These are phyloP conservation scores for Pestalotiopsis sp. DNA, from an alignment of 2,329 filamentous ascomycete genomes.

Conservation along the genomic window DNA sequence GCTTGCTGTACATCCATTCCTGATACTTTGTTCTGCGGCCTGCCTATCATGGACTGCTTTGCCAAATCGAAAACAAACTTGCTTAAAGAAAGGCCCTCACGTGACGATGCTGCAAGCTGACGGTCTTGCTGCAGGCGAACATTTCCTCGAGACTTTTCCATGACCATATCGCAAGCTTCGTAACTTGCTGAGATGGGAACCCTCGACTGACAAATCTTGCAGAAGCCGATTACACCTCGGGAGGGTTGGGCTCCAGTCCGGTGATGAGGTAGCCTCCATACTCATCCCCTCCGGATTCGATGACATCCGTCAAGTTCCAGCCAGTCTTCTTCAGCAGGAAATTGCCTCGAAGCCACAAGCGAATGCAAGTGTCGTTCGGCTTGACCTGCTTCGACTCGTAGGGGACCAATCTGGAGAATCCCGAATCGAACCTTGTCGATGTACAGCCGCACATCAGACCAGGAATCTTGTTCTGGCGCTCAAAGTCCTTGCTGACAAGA, in stretches of 20 bases:
- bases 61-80: too few relatives aligned
- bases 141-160: too few relatives aligned
- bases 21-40: too few relatives aligned
- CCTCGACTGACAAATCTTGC: background rate
- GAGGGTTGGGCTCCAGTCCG: constrained; percentile 26
- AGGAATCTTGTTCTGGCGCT: constrained; percentile 35
- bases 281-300: constrained; percentile 44
- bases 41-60: too few relatives aligned
- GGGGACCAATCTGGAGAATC: constrained; percentile 50
- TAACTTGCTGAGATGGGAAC: too few relatives aligned
- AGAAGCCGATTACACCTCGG: background rate
- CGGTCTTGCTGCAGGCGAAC: too few relatives aligned
- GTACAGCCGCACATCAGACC: constrained; percentile 42
- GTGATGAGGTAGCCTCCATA: constrained; percentile 42
- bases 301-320: constrained; percentile 43
- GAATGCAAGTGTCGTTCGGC: constrained; percentile 47
- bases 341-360: constrained; percentile 44
- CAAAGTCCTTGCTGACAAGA: constrained; percentile 41
- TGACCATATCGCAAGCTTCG: too few relatives aligned
- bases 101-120: too few relatives aligned
- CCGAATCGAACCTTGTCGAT: constrained; percentile 44
- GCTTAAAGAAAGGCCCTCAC: too few relatives aligned
- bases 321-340: constrained; percentile 44
- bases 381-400: constrained; percentile 49
- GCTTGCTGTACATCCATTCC: too few relatives aligned